A percentile compares a stretch with the other conserved stretches of the same genome.
phyloP scores from a whole-genome alignment of 768 basidiomycete genomes.

The Amanita muscaria region DNA sequence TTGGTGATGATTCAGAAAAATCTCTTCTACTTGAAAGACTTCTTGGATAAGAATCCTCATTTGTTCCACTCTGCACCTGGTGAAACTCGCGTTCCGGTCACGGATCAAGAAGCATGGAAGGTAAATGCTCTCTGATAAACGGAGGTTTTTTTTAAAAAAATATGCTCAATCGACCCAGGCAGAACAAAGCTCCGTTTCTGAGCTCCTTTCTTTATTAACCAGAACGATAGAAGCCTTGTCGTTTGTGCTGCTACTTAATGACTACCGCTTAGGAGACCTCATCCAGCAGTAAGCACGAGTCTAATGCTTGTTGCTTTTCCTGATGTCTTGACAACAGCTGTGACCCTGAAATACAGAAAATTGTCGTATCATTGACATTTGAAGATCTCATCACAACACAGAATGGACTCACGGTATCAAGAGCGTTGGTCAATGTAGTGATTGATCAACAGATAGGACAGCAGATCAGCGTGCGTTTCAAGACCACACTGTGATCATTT shows the following conservation, averaged over 20 bases:
- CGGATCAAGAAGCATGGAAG: constrained; percentile 87
- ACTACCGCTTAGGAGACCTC: constrained; percentile 83
- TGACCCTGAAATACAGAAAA: constrained; percentile 59
- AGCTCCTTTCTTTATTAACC: constrained; percentile 63
- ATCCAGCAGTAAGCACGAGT: constrained; percentile 70
- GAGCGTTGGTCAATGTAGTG: constrained; percentile 86
- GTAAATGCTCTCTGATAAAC: constrained; percentile 28
- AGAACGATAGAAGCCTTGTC: constrained; percentile 92
- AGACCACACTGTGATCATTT: neutral
- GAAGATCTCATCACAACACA: constrained; percentile 81
- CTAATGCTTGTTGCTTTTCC: neutral
- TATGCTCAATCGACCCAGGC: constrained; percentile 35
- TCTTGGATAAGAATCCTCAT: constrained; percentile 75
- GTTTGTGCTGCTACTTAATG: constrained; percentile 85
- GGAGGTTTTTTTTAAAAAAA: constrained; percentile 4
- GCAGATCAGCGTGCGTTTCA: constrained; percentile 73
- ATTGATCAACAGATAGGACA: constrained; percentile 98
- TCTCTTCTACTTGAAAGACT: constrained; percentile 64
- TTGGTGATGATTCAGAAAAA: constrained; percentile 75
- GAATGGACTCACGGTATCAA: constrained; percentile 80
- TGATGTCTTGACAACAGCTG: constrained; percentile 39
- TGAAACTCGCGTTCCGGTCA: constrained; percentile 51
- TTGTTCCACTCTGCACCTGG: constrained; percentile 78
- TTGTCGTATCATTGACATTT: constrained; percentile 66
- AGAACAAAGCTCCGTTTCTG: constrained; percentile 76